phyloP scores from a whole-genome alignment of 2,329 filamentous ascomycete genomes.

The Cercospora zeina region DNA sequence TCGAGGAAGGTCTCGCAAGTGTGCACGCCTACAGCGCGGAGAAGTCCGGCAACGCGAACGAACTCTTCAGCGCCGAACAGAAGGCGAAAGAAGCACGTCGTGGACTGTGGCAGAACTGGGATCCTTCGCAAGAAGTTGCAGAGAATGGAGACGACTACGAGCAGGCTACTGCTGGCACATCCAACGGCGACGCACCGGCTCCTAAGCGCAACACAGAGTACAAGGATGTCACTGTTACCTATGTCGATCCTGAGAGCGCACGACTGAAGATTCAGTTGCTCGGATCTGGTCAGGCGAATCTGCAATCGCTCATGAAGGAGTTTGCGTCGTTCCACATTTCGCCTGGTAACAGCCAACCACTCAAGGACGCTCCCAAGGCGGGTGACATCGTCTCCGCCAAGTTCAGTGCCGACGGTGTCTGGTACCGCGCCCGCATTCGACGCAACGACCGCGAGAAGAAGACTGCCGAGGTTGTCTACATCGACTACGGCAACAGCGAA shows the following conservation, averaged over 20 bases:
- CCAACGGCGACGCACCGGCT: conserved; percentile 52
- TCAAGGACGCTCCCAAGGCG: conserved; percentile 77
- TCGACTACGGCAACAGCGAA: conserved; percentile 96
- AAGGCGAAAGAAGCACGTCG: conserved; percentile 85
- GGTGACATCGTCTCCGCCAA: conserved; percentile 89
- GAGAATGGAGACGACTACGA: conserved; percentile 46
- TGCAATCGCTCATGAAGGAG: conserved; percentile 84
- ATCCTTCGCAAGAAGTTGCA: conserved; percentile 79
- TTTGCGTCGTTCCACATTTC: conserved; percentile 91
- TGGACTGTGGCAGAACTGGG: conserved; percentile 91
- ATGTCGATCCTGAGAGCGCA: conserved; percentile 74
- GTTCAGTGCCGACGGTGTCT: conserved; percentile 85
- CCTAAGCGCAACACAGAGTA: conserved; percentile 77
- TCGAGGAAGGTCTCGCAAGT: conserved; percentile 89
- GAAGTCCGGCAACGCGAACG: conserved; percentile 83
- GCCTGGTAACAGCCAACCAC: conserved; percentile 70
- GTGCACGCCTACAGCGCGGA: conserved; percentile 96
- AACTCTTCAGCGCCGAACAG: conserved; percentile 84
- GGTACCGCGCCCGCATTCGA: conserved; percentile 90
- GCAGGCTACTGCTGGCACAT: conserved; percentile 45
- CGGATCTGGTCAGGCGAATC: conserved; percentile 77
- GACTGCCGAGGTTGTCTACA: conserved; percentile 85
- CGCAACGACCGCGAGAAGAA: conserved; percentile 90
- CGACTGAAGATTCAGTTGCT: conserved; percentile 90
- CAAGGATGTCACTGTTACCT: conserved; percentile 88